Conservation (phyloP, 805 yeast genomes). For the Vanderwaltozyma tropicalis region DNA sequence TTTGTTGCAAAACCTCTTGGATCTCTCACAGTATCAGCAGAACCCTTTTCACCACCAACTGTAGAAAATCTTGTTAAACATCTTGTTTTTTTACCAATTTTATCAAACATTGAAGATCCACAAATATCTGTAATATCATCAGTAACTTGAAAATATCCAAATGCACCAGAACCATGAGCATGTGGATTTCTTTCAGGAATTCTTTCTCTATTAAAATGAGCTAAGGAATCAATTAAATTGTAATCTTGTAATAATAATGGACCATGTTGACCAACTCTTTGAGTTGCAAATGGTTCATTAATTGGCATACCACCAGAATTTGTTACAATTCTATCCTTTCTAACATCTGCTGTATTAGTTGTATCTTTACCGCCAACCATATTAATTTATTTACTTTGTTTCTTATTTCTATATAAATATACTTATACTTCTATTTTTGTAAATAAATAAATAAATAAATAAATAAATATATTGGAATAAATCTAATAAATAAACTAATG, state of each 20-base stretch:
- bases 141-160: constrained; percentile 76
- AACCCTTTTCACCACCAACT: constrained; percentile 60
- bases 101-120: constrained; percentile 49
- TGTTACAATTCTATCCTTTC: constrained; percentile 45
- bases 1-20: constrained; percentile 63
- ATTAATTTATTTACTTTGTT: constrained; percentile 10
- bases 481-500: no score
- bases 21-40: constrained; percentile 57
- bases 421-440: not conserved
- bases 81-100: constrained; percentile 72
- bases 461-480: no score
- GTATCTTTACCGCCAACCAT: constrained; percentile 8
- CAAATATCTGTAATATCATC: constrained; percentile 65
- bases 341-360: constrained; percentile 22
- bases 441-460: no score
- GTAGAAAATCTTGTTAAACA: constrained; percentile 63
- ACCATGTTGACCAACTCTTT: constrained; percentile 35
- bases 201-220: constrained; percentile 84
- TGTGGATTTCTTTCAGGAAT: constrained; percentile 90
- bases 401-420: constrained; percentile 12
- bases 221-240: constrained; percentile 66
- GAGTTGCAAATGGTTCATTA: constrained; percentile 36
- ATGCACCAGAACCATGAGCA: constrained; percentile 91
- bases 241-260: constrained; percentile 76
- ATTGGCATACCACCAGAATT: constrained; percentile 72